Percentiles rank a stretch among this genome's conserved stretches.
Conservation (phyloP, 176 grass and related monocot species). For the Tillandsia leiboldiana region DNA sequence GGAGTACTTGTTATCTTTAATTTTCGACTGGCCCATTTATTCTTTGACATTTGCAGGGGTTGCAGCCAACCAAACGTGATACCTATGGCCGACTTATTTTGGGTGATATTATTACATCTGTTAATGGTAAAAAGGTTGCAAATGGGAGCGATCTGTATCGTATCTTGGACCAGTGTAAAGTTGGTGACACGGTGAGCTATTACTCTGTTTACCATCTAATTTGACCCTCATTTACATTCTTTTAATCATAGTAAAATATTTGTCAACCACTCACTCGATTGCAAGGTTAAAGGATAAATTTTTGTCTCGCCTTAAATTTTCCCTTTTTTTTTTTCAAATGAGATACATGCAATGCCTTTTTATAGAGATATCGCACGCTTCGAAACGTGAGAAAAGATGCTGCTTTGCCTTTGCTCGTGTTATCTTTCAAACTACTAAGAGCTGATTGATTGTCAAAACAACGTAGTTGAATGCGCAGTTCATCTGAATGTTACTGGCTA, state of each 20-base stretch:
- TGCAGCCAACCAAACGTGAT: conserved; percentile 80
- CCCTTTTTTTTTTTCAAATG: too few species aligned
- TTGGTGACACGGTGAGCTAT: conserved; percentile 76
- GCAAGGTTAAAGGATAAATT: too few species aligned
- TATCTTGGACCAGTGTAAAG: conserved; percentile 96
- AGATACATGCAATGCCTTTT: neutral
- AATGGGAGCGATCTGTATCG: conserved; percentile 90
- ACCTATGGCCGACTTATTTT: conserved; percentile 77
- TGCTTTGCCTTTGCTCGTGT: neutral
- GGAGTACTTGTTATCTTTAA: neutral
- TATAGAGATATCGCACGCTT: neutral
- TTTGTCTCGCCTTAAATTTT: neutral
- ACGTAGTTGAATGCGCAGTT: neutral
- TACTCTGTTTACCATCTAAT: neutral
- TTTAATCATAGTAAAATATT: neutral
- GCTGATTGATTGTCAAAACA: neutral
- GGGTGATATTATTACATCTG: conserved; percentile 86
- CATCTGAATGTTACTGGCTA: neutral
- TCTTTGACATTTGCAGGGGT: conserved; percentile 34
- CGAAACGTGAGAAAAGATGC: neutral
- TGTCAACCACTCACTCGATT: neutral
- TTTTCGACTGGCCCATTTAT: neutral
- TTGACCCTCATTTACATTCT: neutral
- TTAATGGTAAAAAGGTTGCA: conserved; percentile 82
- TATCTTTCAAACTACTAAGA: neutral